Conservation (phyloP, 1,284 basidiomycete genomes). For the Amylostereum chailletii region DNA sequence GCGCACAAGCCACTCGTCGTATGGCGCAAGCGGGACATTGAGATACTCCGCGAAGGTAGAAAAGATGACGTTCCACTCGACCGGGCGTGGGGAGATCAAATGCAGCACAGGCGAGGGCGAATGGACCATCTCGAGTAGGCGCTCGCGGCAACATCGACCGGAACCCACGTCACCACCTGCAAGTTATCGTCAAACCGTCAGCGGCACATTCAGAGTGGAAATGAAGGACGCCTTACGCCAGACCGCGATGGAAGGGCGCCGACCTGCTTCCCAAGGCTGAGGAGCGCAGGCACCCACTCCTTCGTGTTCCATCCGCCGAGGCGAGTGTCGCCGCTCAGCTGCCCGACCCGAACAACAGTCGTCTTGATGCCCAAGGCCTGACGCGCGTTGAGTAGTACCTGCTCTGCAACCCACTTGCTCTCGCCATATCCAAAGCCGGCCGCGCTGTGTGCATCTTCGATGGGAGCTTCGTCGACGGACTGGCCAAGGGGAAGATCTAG, state of each 20-base stretch:
- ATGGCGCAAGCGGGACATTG: not conserved
- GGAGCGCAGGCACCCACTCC: slow-evolving; percentile 11
- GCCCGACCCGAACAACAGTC: slow-evolving; percentile 9
- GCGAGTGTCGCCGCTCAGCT: slow-evolving; percentile 7
- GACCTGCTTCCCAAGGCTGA: slow-evolving; percentile 5
- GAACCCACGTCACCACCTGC: slow-evolving; percentile 19
- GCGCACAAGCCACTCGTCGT: not conserved
- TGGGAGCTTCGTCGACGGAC: slow-evolving; percentile 11
- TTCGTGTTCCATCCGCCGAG: slow-evolving; percentile 11
- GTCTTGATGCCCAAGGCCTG: not conserved
- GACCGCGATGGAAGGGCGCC: slow-evolving; percentile 6
- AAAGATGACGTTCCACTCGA: not conserved
- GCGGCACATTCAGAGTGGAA: not conserved
- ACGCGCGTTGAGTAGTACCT: not conserved
- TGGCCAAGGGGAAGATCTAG: slow-evolving; percentile 5
- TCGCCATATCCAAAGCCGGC: slow-evolving; percentile 27
- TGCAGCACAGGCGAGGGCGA: slow-evolving; percentile 9
- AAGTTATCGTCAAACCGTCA: too few relatives aligned
- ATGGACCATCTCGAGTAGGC: slow-evolving; percentile 18
- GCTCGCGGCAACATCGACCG: slow-evolving; percentile 20
- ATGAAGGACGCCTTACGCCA: slow-evolving; percentile 5
- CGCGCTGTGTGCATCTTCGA: not conserved
- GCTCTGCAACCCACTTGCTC: slow-evolving; percentile 9
- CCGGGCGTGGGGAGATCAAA: slow-evolving; percentile 12
- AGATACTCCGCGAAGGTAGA: not conserved